Conservation (phyloP, 371 early-diverging fungal genomes). For the Mycotypha africana region DNA sequence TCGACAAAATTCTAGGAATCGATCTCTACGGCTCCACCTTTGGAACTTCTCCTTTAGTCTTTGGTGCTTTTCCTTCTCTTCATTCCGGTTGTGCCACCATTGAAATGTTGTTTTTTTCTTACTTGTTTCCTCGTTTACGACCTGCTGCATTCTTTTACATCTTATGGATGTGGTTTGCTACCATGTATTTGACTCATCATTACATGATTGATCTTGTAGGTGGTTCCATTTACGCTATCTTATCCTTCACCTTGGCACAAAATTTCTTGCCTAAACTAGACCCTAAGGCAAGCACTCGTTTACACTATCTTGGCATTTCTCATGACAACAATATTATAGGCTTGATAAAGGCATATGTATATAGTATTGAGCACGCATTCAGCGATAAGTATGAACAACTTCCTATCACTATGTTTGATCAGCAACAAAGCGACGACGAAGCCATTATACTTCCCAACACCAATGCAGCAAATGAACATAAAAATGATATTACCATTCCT, state of each 20-base stretch:
- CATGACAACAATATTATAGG: too few species aligned
- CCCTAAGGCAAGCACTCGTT: constrained; percentile 17
- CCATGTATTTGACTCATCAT: constrained; percentile 74
- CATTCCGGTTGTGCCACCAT: constrained; percentile 70
- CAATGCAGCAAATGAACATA: too few species aligned
- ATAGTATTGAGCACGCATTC: constrained; percentile 15
- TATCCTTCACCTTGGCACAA: constrained; percentile 43
- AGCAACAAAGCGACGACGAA: too few species aligned
- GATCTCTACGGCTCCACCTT: constrained; percentile 63
- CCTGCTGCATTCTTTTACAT: constrained; percentile 49
- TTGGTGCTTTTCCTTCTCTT: constrained; percentile 74
- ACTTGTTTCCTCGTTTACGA: constrained; percentile 42
- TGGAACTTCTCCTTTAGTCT: constrained; percentile 69
- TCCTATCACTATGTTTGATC: too few species aligned
- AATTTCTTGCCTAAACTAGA: constrained; percentile 23
- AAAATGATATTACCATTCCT: too few species aligned
- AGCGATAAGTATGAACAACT: neutral
- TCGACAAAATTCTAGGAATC: constrained; percentile 63
- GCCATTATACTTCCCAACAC: too few species aligned
- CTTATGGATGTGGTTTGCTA: constrained; percentile 73
- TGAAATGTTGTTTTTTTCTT: constrained; percentile 55
- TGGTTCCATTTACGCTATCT: constrained; percentile 63
- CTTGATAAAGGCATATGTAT: constrained; percentile 17
- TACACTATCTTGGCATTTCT: constrained; percentile 32
- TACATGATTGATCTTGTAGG: constrained; percentile 71